Conservation (phyloP, 1,284 basidiomycete genomes). For the Naganishia liquefaciens region DNA sequence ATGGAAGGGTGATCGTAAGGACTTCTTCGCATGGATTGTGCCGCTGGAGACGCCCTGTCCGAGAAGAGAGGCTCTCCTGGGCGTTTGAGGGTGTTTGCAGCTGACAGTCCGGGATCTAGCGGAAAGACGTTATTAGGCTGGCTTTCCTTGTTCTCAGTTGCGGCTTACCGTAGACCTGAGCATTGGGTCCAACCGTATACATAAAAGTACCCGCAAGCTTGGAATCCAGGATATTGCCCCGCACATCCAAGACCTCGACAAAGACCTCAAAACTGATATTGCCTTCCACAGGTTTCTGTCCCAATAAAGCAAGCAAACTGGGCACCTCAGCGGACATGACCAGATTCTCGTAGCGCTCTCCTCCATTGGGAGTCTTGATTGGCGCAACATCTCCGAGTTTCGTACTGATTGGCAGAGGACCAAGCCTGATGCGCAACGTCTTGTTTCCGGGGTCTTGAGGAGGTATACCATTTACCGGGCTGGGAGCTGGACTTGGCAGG, state of each 20-base stretch:
- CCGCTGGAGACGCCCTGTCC: constrained; percentile 27
- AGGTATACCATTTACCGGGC: constrained; percentile 6
- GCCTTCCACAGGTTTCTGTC: constrained; percentile 16
- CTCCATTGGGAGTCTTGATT: constrained; percentile 31
- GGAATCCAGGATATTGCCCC: constrained; percentile 41
- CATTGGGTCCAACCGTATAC: constrained; percentile 31
- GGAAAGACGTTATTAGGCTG: not conserved
- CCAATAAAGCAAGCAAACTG: constrained; percentile 31
- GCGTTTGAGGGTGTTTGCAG: constrained; percentile 23
- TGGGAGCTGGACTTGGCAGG: constrained; percentile 14
- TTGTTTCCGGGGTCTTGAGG: constrained; percentile 30
- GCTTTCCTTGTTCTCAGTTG: not conserved
- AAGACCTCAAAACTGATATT: constrained; percentile 39
- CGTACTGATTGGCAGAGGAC: constrained; percentile 41
- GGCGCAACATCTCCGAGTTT: constrained; percentile 36
- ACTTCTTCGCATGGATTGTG: constrained; percentile 1
- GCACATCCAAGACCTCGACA: constrained; percentile 44
- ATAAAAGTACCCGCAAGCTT: constrained; percentile 43
- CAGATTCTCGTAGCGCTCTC: constrained; percentile 38
- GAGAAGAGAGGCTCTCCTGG: constrained; percentile 26
- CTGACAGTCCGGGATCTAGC: constrained; percentile 2
- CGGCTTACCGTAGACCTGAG: constrained; percentile 6
- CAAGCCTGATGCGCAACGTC: constrained; percentile 44
- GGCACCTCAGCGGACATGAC: constrained; percentile 41
- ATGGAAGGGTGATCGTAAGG: constrained; percentile 13